Conservation (phyloP, 192 early-diverging fungal genomes). For the Umbelopsis isabellina region DNA sequence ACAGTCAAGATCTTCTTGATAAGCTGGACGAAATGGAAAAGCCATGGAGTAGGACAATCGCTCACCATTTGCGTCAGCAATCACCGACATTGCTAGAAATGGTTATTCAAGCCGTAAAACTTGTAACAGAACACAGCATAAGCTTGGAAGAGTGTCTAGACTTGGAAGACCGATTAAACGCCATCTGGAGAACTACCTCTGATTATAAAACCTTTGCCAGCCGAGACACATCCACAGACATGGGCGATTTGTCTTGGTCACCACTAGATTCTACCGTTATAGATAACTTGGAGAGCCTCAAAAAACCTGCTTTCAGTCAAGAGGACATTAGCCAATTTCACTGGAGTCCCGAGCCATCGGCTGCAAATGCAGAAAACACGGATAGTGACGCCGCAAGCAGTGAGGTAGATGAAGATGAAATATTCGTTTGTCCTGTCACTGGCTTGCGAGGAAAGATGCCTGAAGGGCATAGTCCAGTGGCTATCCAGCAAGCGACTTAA, state of each 20-base stretch:
- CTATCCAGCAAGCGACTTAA: neutral
- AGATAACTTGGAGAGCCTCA: slow-evolving; percentile 15
- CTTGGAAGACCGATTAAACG: slow-evolving; percentile 22
- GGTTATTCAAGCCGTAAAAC: slow-evolving; percentile 13
- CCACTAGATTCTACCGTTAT: neutral
- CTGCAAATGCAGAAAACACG: neutral
- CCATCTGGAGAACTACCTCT: slow-evolving; percentile 19
- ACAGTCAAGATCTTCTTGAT: slow-evolving; percentile 25
- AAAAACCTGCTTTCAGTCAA: neutral
- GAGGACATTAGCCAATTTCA: neutral
- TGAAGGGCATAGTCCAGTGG: neutral
- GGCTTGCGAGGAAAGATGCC: slow-evolving; percentile 20
- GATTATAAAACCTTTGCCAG: slow-evolving; percentile 20
- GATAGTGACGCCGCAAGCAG: neutral
- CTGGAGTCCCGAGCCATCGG: slow-evolving; percentile 10
- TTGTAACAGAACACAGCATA: neutral
- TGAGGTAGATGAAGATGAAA: neutral
- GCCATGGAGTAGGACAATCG: slow-evolving; percentile 46
- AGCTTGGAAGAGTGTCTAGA: neutral
- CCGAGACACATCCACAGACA: neutral
- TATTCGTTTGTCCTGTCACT: slow-evolving; percentile 28
- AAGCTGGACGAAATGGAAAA: slow-evolving; percentile 40
- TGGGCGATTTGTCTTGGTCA: neutral
- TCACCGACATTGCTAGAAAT: slow-evolving; percentile 12
- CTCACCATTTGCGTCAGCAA: slow-evolving; percentile 35